Evolutionary conservation across 345 rosid genomes (phyloP).

Genomic region (Populus ilicifolia): DNA sequence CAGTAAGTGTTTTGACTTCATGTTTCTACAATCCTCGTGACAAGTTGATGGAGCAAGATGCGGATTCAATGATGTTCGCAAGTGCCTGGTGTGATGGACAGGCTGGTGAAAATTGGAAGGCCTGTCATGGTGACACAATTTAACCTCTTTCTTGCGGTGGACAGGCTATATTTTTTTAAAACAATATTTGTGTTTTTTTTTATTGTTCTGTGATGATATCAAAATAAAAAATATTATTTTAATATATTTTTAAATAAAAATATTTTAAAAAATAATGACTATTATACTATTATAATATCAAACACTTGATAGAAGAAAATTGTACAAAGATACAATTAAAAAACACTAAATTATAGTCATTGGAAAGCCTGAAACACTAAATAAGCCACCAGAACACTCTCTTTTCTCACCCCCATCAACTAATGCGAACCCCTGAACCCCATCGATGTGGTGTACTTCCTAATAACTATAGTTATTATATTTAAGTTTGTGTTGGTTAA

Average conservation of each 20-base stretch:
- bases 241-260: too few species aligned
- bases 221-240: too few species aligned
- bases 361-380: background rate
- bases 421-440: background rate
- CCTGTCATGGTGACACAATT: background rate
- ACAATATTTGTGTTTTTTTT: too few species aligned
- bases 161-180: too few species aligned
- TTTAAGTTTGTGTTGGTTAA: background rate
- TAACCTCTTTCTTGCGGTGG: too few species aligned
- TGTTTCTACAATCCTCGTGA: background rate
- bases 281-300: too few species aligned
- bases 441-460: background rate
- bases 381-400: background rate
- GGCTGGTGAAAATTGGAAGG: background rate
- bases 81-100: background rate
- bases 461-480: background rate
- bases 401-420: background rate
- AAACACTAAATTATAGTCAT: background rate
- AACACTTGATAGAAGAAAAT: background rate
- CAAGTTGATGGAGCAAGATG: background rate
- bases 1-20: background rate
- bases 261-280: too few species aligned
- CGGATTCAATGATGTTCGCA: background rate
- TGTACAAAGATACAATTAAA: background rate
- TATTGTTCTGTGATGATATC: too few species aligned